These are phyloP conservation scores for Arachis stenosperma DNA, from an alignment of 306 rosid genomes.

Conservation along the genomic window DNA sequence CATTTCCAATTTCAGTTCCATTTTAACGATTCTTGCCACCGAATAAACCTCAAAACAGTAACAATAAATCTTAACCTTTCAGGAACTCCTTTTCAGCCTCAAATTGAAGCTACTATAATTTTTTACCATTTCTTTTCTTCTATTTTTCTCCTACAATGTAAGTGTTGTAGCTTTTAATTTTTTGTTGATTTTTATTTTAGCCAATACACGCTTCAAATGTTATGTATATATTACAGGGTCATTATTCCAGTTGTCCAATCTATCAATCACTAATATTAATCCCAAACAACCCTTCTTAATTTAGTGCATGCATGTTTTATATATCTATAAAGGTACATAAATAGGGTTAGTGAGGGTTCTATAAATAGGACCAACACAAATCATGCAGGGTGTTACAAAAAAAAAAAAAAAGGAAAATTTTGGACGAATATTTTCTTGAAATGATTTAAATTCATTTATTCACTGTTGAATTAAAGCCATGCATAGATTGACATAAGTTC, in stretches of 20 bases:
- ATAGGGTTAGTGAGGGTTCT: background rate
- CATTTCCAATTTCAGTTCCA: too few relatives aligned
- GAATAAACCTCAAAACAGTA: too few relatives aligned
- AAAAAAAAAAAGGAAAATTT: too few relatives aligned
- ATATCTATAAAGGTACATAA: too few relatives aligned
- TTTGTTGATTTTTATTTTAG: background rate
- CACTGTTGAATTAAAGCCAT: background rate
- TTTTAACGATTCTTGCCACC: too few relatives aligned
- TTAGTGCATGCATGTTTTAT: background rate
- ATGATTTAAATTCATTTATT: background rate
- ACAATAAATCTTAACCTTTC: too few relatives aligned
- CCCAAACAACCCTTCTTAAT: constrained; percentile 24
- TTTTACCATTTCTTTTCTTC: too few relatives aligned
- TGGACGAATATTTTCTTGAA: background rate
- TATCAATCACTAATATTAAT: background rate
- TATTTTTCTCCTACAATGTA: too few relatives aligned
- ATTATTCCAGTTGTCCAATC: background rate
- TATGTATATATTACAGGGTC: background rate
- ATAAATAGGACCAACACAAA: background rate
- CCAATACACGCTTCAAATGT: background rate
- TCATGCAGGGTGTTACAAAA: background rate
- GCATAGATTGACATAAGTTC: too few relatives aligned
- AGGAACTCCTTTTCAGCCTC: too few relatives aligned
- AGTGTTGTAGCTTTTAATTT: too few relatives aligned
- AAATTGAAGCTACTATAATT: too few relatives aligned